phyloP scores from a whole-genome alignment of 2,329 filamentous ascomycete genomes.

The Coniochaeta pulveracea region DNA sequence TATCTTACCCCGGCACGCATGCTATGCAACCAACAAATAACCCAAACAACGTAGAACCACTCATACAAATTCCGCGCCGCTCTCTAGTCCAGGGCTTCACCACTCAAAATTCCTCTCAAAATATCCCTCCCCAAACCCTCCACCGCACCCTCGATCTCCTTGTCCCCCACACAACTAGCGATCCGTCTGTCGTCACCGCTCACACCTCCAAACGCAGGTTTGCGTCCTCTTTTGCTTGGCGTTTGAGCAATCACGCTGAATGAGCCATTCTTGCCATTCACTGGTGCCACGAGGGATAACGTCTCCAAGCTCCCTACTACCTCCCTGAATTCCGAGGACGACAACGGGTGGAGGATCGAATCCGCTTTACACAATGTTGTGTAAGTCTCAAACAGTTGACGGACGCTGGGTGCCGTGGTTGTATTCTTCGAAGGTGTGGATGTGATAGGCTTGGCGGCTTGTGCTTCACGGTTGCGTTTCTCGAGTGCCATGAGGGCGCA shows the following conservation, averaged over 20 bases:
- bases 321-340: slow-evolving; percentile 86
- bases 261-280: slow-evolving; percentile 58
- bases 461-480: slow-evolving; percentile 51
- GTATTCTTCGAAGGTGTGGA: slow-evolving; percentile 50
- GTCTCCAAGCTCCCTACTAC: slow-evolving; percentile 86
- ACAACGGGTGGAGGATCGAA: slow-evolving; percentile 80
- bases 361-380: slow-evolving; percentile 72
- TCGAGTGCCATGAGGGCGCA: slow-evolving; percentile 85
- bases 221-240: slow-evolving; percentile 58
- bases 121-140: slow-evolving; percentile 51
- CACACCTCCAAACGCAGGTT: slow-evolving; percentile 35
- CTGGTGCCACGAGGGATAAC: slow-evolving; percentile 63
- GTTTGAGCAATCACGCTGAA: slow-evolving; percentile 52
- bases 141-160: slow-evolving; percentile 63
- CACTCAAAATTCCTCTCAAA: slow-evolving; percentile 49
- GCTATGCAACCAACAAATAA: too few species aligned
- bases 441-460: slow-evolving; percentile 16
- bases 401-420: slow-evolving; percentile 64
- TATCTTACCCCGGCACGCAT: too few species aligned
- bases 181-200: slow-evolving; percentile 62
- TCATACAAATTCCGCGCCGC: slow-evolving; percentile 26
- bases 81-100: slow-evolving; percentile 44
- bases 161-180: slow-evolving; percentile 68
- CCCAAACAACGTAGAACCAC: too few species aligned
- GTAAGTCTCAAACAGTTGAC: slow-evolving; percentile 76